A percentile compares a stretch with the other conserved stretches of the same genome.
phyloP scores from a whole-genome alignment of 1,139 yeast genomes.

The Blastobotrys proliferans region DNA sequence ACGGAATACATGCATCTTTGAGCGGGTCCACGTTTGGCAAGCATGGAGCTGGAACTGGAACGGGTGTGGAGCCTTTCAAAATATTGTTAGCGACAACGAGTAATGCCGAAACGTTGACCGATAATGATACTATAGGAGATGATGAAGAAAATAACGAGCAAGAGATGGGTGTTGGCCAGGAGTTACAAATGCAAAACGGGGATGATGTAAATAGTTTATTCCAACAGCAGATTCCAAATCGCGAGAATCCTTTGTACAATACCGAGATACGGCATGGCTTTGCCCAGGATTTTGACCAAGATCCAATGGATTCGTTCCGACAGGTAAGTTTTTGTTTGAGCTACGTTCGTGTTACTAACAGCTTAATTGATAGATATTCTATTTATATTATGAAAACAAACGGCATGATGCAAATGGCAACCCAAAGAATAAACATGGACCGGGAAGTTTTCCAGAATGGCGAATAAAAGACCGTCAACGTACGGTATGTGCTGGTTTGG shows the following conservation, averaged over 20 bases:
- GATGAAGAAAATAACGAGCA: too few species aligned
- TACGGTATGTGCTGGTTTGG: conserved; percentile 92
- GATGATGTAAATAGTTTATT: not conserved
- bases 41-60: too few species aligned
- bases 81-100: too few species aligned
- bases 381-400: conserved; percentile 81
- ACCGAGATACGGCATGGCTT: conserved; percentile 63
- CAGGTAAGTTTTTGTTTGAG: not conserved
- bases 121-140: too few species aligned
- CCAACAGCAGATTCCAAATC: conserved; percentile 2
- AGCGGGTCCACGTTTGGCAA: too few species aligned
- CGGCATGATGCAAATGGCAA: conserved; percentile 88
- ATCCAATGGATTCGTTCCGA: conserved; percentile 51
- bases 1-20: too few species aligned
- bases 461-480: conserved; percentile 87
- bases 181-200: not conserved
- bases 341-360: not conserved
- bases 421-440: conserved; percentile 53
- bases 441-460: conserved; percentile 71
- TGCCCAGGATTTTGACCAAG: conserved; percentile 59
- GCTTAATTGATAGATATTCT: conserved; percentile 47
- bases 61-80: too few species aligned
- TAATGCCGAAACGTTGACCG: too few species aligned
- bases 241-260: conserved; percentile 18
- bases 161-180: too few species aligned